Conservation (phyloP, 805 yeast species). For the Pichia cephalocereana region DNA sequence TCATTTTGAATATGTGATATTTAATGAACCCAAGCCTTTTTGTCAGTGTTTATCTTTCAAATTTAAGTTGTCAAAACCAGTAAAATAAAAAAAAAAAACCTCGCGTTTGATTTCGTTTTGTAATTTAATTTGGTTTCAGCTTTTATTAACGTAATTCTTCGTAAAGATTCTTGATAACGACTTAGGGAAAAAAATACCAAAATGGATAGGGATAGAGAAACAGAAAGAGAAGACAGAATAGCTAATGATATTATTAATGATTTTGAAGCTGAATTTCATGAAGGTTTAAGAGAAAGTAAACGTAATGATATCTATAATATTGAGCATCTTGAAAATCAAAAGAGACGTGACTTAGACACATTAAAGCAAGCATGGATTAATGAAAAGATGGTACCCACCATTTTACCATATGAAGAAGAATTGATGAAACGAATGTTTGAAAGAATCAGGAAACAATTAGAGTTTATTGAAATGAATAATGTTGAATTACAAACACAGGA, state of each 20-base stretch:
- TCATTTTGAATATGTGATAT: no score
- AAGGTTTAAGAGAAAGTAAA: background rate
- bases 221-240: constrained; percentile 52
- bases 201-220: background rate
- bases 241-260: constrained; percentile 31
- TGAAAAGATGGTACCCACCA: constrained; percentile 81
- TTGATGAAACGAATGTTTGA: constrained; percentile 49
- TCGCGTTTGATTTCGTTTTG: no score
- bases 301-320: background rate
- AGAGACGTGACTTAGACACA: constrained; percentile 30
- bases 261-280: constrained; percentile 31
- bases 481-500: constrained; percentile 62
- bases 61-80: no score
- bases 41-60: no score
- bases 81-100: no score
- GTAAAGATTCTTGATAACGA: no score
- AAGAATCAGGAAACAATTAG: constrained; percentile 62
- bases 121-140: no score
- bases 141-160: no score
- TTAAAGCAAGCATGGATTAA: constrained; percentile 66
- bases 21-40: no score
- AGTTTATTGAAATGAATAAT: constrained; percentile 67
- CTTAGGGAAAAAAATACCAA: background rate
- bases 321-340: constrained; percentile 5
- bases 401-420: constrained; percentile 62